Percentiles rank a stretch among this genome's conserved stretches.
Conservation (phyloP, 129 eudicot genomes). For the Pulicaria dysenterica region DNA sequence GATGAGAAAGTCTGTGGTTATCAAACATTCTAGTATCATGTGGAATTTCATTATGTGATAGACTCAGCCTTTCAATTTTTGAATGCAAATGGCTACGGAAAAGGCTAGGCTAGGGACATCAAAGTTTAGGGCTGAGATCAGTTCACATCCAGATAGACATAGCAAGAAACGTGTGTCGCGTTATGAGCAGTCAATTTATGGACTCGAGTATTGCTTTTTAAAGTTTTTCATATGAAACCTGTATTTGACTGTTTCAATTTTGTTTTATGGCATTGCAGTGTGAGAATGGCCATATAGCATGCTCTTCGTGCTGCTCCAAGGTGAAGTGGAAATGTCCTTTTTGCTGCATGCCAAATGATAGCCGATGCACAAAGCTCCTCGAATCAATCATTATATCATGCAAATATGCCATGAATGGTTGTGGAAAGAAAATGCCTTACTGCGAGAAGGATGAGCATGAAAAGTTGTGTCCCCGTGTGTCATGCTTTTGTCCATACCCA, state of each 20-base stretch:
- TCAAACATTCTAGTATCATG: too few species aligned
- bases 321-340: constrained; percentile 54
- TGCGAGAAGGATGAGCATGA: constrained; percentile 50
- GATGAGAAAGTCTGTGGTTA: too few species aligned
- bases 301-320: constrained; percentile 54
- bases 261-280: constrained; percentile 37
- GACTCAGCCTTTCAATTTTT: too few species aligned
- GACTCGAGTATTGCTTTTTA: background rate
- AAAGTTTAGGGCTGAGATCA: too few species aligned
- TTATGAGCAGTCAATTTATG: too few species aligned
- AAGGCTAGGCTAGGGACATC: too few species aligned
- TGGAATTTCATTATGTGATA: too few species aligned
- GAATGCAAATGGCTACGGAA: too few species aligned
- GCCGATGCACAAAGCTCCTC: constrained; percentile 35
- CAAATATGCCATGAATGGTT: constrained; percentile 42
- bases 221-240: background rate
- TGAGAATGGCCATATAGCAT: constrained; percentile 65
- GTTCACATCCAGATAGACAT: too few species aligned
- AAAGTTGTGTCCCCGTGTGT: constrained; percentile 38
- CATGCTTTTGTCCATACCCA: constrained; percentile 53
- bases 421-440: constrained; percentile 42
- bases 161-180: too few species aligned
- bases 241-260: background rate
- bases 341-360: constrained; percentile 52
- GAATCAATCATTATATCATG: constrained; percentile 55